A percentile compares a stretch with the other conserved stretches of the same genome.
Conservation (phyloP, 78 protist species). For the Dictyostelium capitatum region DNA sequence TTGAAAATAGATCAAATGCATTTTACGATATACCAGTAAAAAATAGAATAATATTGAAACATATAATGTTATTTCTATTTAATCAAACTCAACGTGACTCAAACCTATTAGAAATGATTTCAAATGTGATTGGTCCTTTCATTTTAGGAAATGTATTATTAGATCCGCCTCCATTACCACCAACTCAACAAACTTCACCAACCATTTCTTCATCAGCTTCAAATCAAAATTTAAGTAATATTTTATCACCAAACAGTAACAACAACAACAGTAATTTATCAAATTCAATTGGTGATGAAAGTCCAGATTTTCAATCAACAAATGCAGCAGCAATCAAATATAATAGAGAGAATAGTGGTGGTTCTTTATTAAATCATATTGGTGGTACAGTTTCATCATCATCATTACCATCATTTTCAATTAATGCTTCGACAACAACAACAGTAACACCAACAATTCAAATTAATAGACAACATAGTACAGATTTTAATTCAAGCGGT, state of each 20-base stretch:
- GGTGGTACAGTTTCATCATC: neutral
- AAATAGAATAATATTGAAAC: constrained; percentile 55
- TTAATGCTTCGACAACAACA: neutral
- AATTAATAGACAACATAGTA: neutral
- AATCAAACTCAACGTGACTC: constrained; percentile 15
- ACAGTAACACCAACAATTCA: neutral
- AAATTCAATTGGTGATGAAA: neutral
- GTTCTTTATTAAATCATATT: neutral
- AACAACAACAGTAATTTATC: neutral
- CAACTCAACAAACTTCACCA: neutral
- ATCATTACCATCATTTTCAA: neutral
- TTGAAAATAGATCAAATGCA: constrained; percentile 9
- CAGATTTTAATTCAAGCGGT: neutral
- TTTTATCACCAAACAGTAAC: neutral
- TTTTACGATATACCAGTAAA: constrained; percentile 58
- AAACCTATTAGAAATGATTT: constrained; percentile 31
- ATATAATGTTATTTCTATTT: constrained; percentile 58
- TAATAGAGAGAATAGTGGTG: constrained; percentile 23
- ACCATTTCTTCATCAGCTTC: neutral
- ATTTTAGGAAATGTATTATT: constrained; percentile 44
- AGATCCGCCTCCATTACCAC: constrained; percentile 13
- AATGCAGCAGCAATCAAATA: neutral
- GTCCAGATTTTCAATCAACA: constrained; percentile 7
- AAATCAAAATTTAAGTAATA: neutral
- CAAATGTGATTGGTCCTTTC: constrained; percentile 64